A percentile compares a stretch with the other conserved stretches of the same genome.
Conservation (phyloP, 495 filamentous ascomycete genomes). For the Penicillium manginii region DNA sequence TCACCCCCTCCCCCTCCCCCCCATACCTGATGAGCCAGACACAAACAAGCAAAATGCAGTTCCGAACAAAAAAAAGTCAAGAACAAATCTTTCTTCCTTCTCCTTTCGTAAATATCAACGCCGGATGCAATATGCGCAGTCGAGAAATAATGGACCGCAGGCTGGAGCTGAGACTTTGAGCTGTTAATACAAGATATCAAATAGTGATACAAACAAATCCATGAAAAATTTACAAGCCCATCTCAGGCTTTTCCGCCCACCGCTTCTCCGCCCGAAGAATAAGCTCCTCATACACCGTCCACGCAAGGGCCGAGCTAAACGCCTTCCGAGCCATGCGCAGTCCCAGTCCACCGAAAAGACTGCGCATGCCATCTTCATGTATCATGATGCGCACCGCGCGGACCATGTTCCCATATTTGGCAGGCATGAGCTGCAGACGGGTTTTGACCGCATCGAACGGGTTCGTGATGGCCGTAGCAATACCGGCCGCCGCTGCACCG, state of each 20-base stretch:
- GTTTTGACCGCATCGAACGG: constrained; percentile 98
- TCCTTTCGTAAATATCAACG: neutral
- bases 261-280: constrained; percentile 73
- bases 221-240: constrained; percentile 22
- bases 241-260: constrained; percentile 47
- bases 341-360: constrained; percentile 84
- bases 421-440: constrained; percentile 85
- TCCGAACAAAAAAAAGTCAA: neutral
- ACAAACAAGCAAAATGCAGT: neutral
- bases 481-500: constrained; percentile 74
- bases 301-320: constrained; percentile 85
- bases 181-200: constrained; percentile 27
- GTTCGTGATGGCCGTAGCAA: constrained; percentile 88
- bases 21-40: neutral
- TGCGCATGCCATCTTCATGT: constrained; percentile 75
- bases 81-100: neutral
- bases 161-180: constrained; percentile 10
- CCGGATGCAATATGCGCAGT: constrained; percentile 16
- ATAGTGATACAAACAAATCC: neutral
- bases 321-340: constrained; percentile 92
- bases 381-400: constrained; percentile 77
- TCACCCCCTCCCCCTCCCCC: neutral
- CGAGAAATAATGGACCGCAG: neutral
- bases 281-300: constrained; percentile 96
- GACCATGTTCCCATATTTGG: constrained; percentile 82